Conservation (phyloP, 2,329 filamentous ascomycete genomes). For the Exophiala viscosa region DNA sequence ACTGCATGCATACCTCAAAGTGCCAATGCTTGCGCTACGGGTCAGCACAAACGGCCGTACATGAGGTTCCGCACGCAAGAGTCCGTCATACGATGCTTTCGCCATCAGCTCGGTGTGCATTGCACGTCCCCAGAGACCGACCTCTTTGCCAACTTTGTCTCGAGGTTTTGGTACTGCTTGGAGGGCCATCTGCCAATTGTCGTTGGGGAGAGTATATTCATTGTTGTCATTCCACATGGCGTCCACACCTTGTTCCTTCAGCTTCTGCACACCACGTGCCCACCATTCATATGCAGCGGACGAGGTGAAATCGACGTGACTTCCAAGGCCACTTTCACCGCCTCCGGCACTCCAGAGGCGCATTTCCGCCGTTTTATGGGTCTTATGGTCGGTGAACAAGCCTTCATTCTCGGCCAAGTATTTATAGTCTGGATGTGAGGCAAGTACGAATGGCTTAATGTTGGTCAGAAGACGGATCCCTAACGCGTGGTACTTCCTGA, state of each 20-base stretch:
- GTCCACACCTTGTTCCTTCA: slow-evolving; percentile 63
- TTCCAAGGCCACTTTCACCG: slow-evolving; percentile 65
- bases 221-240: slow-evolving; percentile 80
- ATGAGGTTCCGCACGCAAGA: slow-evolving; percentile 56
- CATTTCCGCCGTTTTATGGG: slow-evolving; percentile 53
- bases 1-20: slow-evolving; percentile 66
- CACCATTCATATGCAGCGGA: slow-evolving; percentile 66
- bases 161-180: slow-evolving; percentile 36
- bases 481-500: slow-evolving; percentile 57
- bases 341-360: slow-evolving; percentile 70
- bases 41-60: slow-evolving; percentile 66
- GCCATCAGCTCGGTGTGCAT: slow-evolving; percentile 69
- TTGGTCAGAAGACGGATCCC: slow-evolving; percentile 68
- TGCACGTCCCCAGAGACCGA: slow-evolving; percentile 67
- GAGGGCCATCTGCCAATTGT: slow-evolving; percentile 62
- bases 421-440: slow-evolving; percentile 63
- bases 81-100: slow-evolving; percentile 66
- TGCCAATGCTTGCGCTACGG: slow-evolving; percentile 66
- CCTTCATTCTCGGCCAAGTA: slow-evolving; percentile 57
- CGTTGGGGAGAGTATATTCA: slow-evolving; percentile 65
- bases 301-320: slow-evolving; percentile 71
- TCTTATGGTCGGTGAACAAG: slow-evolving; percentile 60
- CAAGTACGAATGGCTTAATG: slow-evolving; percentile 68
- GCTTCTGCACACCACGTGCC: slow-evolving; percentile 62
- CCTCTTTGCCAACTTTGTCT: slow-evolving; percentile 43